Evolutionary conservation across 441 rosid species (phyloP).

Genomic region (Brassica hybrid): DNA sequence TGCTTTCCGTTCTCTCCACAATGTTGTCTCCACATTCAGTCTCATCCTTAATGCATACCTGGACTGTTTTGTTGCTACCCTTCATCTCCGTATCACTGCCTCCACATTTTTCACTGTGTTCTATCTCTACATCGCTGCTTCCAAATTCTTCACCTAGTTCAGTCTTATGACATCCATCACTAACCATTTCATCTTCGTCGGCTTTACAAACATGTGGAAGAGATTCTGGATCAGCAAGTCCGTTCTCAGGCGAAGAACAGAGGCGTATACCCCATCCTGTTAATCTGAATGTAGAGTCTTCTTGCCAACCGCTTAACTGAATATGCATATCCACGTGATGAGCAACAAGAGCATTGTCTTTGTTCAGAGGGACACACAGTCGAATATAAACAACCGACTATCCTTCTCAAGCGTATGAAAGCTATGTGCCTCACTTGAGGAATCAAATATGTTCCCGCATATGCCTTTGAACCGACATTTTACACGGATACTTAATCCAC

Average conservation of each 20-base stretch:
- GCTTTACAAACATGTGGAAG: constrained; percentile 13
- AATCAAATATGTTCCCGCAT: neutral
- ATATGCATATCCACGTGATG: neutral
- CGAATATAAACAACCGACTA: neutral
- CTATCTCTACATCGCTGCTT: neutral
- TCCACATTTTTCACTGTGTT: neutral
- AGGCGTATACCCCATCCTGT: neutral
- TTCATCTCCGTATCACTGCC: neutral
- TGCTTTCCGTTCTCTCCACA: neutral
- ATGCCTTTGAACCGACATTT: neutral
- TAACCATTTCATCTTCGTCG: neutral
- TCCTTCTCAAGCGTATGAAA: neutral
- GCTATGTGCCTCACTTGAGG: neutral
- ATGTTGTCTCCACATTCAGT: neutral
- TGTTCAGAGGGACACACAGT: neutral
- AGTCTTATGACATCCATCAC: neutral
- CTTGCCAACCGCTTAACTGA: neutral
- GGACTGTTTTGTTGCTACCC: neutral
- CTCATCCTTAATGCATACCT: neutral
- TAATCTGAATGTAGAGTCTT: neutral
- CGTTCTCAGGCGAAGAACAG: neutral
- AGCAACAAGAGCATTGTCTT: neutral
- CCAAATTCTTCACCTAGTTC: neutral
- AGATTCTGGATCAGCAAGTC: neutral
- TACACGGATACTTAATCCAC: neutral